These are phyloP conservation scores for Dichotomopilus funicola DNA, from an alignment of 2,329 filamentous ascomycete genomes.

Conservation along the genomic window DNA sequence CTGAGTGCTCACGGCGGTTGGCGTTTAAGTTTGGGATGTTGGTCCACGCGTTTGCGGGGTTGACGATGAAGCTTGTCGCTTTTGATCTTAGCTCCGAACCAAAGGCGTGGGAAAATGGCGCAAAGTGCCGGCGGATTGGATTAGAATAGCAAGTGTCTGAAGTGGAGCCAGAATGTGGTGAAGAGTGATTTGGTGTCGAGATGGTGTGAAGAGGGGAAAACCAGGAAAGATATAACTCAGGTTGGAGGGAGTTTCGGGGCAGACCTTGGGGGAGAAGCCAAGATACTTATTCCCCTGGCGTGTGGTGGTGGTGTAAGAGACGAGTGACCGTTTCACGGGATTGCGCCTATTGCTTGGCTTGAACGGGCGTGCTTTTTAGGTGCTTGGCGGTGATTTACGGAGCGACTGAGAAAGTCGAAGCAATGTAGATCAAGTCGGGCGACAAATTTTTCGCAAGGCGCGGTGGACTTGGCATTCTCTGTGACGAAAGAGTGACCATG, in stretches of 20 bases:
- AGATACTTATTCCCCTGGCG: not conserved
- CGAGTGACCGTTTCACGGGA: not conserved
- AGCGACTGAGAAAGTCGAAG: constrained; percentile 8
- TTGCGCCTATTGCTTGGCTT: not conserved
- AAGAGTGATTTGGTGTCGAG: not conserved
- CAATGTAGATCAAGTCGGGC: constrained; percentile 17
- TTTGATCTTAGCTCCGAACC: not conserved
- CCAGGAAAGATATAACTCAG: not conserved
- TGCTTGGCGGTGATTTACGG: constrained; percentile 15
- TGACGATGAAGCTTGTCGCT: not conserved
- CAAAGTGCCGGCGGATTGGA: not conserved
- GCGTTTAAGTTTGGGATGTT: not conserved
- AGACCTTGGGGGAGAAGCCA: not conserved
- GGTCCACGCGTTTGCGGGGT: not conserved
- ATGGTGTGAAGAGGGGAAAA: not conserved
- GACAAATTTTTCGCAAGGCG: constrained; percentile 1
- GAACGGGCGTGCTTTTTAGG: not conserved
- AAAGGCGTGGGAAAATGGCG: constrained; percentile 4
- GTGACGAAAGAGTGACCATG: too few species aligned
- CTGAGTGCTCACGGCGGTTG: too few species aligned
- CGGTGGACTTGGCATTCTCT: constrained; percentile 1
- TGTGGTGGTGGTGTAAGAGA: not conserved
- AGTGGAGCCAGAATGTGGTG: not conserved
- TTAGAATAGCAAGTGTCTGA: not conserved
- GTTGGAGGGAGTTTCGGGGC: not conserved